Conservation (phyloP, 2,329 filamentous ascomycete species). For the Grosmannia penicillata region DNA sequence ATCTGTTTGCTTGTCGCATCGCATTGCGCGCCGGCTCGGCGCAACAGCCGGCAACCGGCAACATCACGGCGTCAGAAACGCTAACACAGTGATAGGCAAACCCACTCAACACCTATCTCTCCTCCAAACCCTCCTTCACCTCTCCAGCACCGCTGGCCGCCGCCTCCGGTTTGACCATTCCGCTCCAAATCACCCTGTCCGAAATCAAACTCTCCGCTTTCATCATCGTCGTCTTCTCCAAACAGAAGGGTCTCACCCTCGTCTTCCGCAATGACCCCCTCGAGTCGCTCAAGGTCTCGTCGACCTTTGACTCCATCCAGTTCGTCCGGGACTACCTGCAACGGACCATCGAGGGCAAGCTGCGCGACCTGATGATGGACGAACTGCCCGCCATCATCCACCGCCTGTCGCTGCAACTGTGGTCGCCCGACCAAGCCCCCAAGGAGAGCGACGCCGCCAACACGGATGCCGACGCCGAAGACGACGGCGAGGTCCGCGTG, state of each 20-base stretch:
- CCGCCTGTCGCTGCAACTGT: constrained; percentile 71
- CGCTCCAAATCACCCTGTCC: constrained; percentile 90
- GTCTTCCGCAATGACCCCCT: constrained; percentile 97
- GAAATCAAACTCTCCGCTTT: constrained; percentile 94
- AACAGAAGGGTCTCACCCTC: constrained; percentile 88
- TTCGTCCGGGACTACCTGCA: constrained; percentile 97
- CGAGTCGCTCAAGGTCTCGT: constrained; percentile 95
- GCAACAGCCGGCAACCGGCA: too few relatives aligned
- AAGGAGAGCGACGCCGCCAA: constrained; percentile 43
- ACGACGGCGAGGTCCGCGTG: constrained; percentile 46
- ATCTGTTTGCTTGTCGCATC: too few relatives aligned
- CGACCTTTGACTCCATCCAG: constrained; percentile 96
- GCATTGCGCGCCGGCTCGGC: too few relatives aligned
- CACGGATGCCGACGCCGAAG: constrained; percentile 30
- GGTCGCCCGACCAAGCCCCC: constrained; percentile 73
- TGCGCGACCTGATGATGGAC: constrained; percentile 93
- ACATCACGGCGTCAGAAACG: constrained; percentile 13
- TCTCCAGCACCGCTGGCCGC: constrained; percentile 87
- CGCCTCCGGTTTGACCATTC: constrained; percentile 83
- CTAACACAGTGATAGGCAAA: constrained; percentile 55
- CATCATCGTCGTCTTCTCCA: constrained; percentile 94
- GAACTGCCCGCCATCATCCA: constrained; percentile 95
- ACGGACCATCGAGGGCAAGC: constrained; percentile 84
- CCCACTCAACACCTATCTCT: constrained; percentile 88
- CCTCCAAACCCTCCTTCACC: constrained; percentile 80